Percentiles rank a stretch among this genome's conserved stretches.
phyloP scores from a whole-genome alignment of 768 basidiomycete species.

The Mycena crocata region DNA sequence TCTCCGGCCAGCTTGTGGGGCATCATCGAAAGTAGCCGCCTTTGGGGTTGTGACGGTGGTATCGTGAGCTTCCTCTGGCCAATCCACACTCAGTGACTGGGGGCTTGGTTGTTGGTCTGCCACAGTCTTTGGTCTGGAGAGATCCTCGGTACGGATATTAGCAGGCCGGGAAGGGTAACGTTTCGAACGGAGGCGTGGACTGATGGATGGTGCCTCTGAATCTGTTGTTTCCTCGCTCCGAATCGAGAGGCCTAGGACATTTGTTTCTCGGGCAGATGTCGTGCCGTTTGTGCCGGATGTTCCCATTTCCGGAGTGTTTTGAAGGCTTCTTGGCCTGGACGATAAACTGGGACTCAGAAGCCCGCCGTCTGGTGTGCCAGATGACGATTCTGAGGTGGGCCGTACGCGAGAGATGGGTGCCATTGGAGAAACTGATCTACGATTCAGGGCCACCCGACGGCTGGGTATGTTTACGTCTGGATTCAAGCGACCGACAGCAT shows the following conservation, averaged over 20 bases:
- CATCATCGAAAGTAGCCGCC: slow-evolving; percentile 59
- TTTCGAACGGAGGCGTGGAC: slow-evolving; percentile 64
- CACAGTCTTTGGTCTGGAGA: slow-evolving; percentile 31
- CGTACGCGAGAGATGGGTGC: slow-evolving; percentile 63
- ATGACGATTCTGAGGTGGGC: slow-evolving; percentile 54
- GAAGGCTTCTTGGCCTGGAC: slow-evolving; percentile 31
- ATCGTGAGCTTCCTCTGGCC: slow-evolving; percentile 57
- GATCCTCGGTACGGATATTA: slow-evolving; percentile 59
- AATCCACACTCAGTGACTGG: slow-evolving; percentile 63
- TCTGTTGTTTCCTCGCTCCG: slow-evolving; percentile 60
- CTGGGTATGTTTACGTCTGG: slow-evolving; percentile 64
- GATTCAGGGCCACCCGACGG: slow-evolving; percentile 71
- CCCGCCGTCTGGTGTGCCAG: slow-evolving; percentile 51
- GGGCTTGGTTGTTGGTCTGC: slow-evolving; percentile 55
- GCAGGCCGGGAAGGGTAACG: slow-evolving; percentile 59
- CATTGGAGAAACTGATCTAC: slow-evolving; percentile 79
- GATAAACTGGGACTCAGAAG: slow-evolving; percentile 46
- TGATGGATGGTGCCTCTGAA: slow-evolving; percentile 56
- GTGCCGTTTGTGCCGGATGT: slow-evolving; percentile 17
- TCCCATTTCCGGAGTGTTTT: slow-evolving; percentile 6
- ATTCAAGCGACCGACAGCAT: slow-evolving; percentile 58
- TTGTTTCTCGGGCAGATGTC: neutral
- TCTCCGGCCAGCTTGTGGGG: slow-evolving; percentile 40
- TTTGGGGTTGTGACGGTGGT: slow-evolving; percentile 69
- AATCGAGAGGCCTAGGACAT: slow-evolving; percentile 21